Evolutionary conservation across 495 filamentous ascomycete species (phyloP), one percentile per base, ranked within the genome.

Genomic region (Cairneyella variabilis): DNA sequence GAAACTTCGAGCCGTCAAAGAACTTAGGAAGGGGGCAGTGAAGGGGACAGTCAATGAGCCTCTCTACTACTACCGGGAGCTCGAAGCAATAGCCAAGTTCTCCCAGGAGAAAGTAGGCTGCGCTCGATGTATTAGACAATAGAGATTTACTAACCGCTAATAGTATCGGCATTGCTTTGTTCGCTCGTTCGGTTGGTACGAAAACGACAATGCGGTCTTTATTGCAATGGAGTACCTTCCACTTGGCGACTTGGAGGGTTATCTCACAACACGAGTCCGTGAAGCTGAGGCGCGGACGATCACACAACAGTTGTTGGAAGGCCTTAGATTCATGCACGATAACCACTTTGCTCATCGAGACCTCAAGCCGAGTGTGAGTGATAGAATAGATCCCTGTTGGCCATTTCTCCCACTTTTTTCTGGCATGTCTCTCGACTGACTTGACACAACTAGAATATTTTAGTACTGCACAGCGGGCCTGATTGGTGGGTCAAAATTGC

Each of bases 81-180:
- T 74, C 10, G 71, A 74, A 56, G 71, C 69, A 7, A 69, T 71
- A 38, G 60, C 62, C 27, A 74, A 69, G 51, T 73, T 76, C 54
- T 76, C 71, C 1, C 67, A 69, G 18, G 26, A 52, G 37, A 66
- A 47, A 47, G 56, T 51, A 14, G 41, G 45, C 36, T 14, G n/a
- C 2, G 3, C 3, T 44, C 18, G 4, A 5, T 1, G 14, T 42
- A 26, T 28, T 25, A 23, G 42, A 25, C 2, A 30, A 22, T 4
- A 32, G 2, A n/a, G 36, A 36, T 34, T 17, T 21, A 47, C 39
- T 47, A 44, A 53, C 27, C 2, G 3, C 12, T 9, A 14, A 26
- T 12, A 53, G 50, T 53, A 53, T 37, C 34, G 39, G 7, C 36
- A 23, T 16, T 64, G 56, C 37, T 71, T 71, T 48, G 64, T 71